These are phyloP conservation scores for Chlorella sp. DNA, from an alignment of 139 green algal species.

Conservation along the genomic window DNA sequence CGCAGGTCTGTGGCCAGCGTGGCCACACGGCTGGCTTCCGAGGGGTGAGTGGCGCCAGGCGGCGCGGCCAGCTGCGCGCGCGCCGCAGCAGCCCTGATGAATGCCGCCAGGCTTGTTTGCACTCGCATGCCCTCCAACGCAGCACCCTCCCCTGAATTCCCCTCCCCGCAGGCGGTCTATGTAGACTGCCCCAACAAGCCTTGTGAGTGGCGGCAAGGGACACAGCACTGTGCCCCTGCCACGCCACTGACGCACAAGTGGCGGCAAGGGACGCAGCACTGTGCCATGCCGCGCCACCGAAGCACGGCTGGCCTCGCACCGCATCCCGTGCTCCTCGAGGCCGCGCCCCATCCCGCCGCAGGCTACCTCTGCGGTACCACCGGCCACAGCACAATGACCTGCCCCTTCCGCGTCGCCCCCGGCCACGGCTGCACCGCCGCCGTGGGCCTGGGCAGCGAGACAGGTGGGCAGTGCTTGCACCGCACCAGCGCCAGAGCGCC, in stretches of 20 bases:
- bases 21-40: constrained; percentile 89
- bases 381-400: constrained; percentile 87
- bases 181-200: constrained; percentile 90
- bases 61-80: too few relatives aligned
- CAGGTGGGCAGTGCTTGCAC: too few relatives aligned
- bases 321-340: background rate
- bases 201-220: too few relatives aligned
- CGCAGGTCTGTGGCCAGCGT: constrained; percentile 80
- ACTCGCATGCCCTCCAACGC: too few relatives aligned
- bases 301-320: background rate
- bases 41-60: constrained; percentile 73
- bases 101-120: too few relatives aligned
- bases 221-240: constrained; percentile 60
- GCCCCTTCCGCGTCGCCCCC: constrained; percentile 63
- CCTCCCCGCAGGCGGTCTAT: too few relatives aligned
- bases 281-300: too few relatives aligned
- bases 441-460: constrained; percentile 16
- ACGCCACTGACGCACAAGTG: background rate
- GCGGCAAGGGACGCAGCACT: too few relatives aligned
- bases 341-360: too few relatives aligned
- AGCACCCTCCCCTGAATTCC: too few relatives aligned
- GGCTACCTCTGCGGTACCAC: constrained; percentile 82
- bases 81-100: too few relatives aligned
- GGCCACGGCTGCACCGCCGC: constrained; percentile 51
- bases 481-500: too few relatives aligned